Conservation (phyloP, 2,329 filamentous ascomycete species). For the Cladosporium austrohemisphaericum region DNA sequence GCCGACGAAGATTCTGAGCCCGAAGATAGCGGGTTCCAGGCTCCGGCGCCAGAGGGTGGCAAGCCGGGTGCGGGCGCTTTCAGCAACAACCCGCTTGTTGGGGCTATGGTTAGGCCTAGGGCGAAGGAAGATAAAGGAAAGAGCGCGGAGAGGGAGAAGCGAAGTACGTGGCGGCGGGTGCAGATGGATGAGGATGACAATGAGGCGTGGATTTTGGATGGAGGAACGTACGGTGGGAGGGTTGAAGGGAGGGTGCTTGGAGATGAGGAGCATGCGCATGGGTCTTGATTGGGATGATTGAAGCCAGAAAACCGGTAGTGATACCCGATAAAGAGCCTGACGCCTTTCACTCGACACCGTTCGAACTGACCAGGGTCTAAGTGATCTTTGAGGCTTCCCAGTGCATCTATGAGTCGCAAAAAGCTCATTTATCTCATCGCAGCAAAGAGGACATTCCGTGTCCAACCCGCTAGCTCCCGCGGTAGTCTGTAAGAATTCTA, state of each 20-base stretch:
- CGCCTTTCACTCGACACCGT: too few relatives aligned
- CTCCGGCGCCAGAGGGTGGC: slow-evolving; percentile 31
- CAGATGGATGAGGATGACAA: slow-evolving; percentile 53
- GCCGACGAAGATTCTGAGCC: slow-evolving; percentile 40
- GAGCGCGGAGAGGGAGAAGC: slow-evolving; percentile 41
- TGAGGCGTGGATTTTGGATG: slow-evolving; percentile 52
- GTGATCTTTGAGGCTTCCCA: too few relatives aligned
- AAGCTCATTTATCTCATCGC: too few relatives aligned
- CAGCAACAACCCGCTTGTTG: slow-evolving; percentile 65
- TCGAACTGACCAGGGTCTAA: too few relatives aligned
- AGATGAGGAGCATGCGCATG: slow-evolving; percentile 28
- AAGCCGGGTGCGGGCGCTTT: slow-evolving; percentile 52
- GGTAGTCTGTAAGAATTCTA: too few relatives aligned
- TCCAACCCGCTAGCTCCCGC: too few relatives aligned
- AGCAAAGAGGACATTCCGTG: too few relatives aligned
- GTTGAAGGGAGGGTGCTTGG: slow-evolving; percentile 25
- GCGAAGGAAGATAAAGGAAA: slow-evolving; percentile 52
- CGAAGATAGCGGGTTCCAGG: slow-evolving; percentile 14
- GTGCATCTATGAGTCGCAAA: too few relatives aligned
- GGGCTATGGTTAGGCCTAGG: slow-evolving; percentile 62
- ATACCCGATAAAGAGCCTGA: background rate
- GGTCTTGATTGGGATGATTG: slow-evolving; percentile 15
- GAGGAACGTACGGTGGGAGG: slow-evolving; percentile 45
- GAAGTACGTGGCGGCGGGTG: slow-evolving; percentile 47
- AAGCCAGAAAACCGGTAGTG: background rate